Percentiles rank a stretch among this genome's conserved stretches.
Evolutionary conservation across 352 stramenopile species (phyloP).

Genomic region (Pythium chondricola): DNA sequence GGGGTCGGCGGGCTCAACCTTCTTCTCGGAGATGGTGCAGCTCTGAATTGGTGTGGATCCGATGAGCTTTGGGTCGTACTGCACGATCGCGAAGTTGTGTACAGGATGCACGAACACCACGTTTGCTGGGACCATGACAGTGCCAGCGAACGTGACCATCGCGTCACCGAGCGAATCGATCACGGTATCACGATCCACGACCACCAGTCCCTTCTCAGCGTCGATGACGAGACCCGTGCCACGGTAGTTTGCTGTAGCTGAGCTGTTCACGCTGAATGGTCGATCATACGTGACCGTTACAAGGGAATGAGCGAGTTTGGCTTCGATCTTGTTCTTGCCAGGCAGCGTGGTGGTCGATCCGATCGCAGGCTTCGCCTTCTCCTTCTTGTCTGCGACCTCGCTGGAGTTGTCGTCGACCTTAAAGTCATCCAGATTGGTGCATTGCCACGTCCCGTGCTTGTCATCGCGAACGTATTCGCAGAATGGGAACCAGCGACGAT

Average conservation of each 20-base stretch:
- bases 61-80: constrained; percentile 87
- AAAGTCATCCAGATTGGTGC: constrained; percentile 43
- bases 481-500: constrained; percentile 90
- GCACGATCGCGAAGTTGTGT: constrained; percentile 91
- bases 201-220: constrained; percentile 76
- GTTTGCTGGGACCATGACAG: constrained; percentile 80
- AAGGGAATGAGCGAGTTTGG: constrained; percentile 75
- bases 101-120: constrained; percentile 91
- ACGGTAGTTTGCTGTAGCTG: constrained; percentile 81
- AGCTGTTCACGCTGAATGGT: constrained; percentile 81
- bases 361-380: constrained; percentile 29
- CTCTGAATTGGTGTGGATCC: constrained; percentile 77
- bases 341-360: constrained; percentile 77
- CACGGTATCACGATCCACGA: constrained; percentile 91
- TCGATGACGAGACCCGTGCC: constrained; percentile 88
- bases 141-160: constrained; percentile 88
- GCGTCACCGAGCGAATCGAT: constrained; percentile 84
- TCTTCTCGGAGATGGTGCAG: constrained; percentile 58
- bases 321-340: constrained; percentile 76
- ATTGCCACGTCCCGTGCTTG: constrained; percentile 72
- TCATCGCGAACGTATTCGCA: constrained; percentile 79
- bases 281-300: constrained; percentile 84
- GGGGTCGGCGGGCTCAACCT: constrained; percentile 59
- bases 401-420: neutral
- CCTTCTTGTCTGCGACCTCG: neutral